A percentile compares a stretch with the other conserved stretches of the same genome.
phyloP scores from a whole-genome alignment of 441 rosid genomes.

The Isatis lusitanica region DNA sequence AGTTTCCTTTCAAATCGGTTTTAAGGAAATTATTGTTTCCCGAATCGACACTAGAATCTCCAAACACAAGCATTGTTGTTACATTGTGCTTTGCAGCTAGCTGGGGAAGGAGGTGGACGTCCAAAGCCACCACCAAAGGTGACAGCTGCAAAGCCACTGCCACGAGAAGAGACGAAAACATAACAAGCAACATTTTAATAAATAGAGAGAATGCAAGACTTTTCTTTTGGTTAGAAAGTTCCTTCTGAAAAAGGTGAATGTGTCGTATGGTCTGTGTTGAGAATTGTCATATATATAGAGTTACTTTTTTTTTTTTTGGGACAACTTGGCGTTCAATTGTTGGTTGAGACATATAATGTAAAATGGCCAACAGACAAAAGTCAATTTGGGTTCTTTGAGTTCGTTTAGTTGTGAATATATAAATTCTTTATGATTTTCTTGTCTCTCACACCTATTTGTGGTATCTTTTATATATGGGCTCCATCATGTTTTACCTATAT shows the following conservation, averaged over 20 bases:
- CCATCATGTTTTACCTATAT: background rate
- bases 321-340: slow-evolving; percentile 19
- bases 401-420: background rate
- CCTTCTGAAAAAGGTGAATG: background rate
- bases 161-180: slow-evolving; percentile 22
- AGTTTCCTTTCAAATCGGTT: slow-evolving; percentile 62
- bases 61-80: slow-evolving; percentile 67
- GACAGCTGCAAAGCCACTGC: slow-evolving; percentile 6
- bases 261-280: background rate
- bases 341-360: slow-evolving; percentile 24
- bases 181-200: slow-evolving; percentile 4
- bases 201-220: background rate
- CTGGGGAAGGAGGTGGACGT: slow-evolving; percentile 35
- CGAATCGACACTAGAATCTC: slow-evolving; percentile 87
- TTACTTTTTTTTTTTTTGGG: background rate
- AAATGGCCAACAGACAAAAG: slow-evolving; percentile 8
- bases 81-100: slow-evolving; percentile 55
- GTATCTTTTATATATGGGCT: background rate
- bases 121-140: slow-evolving; percentile 31
- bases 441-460: slow-evolving; percentile 8
- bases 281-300: slow-evolving; percentile 4
- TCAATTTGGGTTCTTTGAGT: slow-evolving; percentile 14
- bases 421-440: slow-evolving; percentile 9
- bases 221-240: background rate
- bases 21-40: slow-evolving; percentile 73